Percentiles rank a stretch among this genome's conserved stretches.
Evolutionary conservation across 371 early-diverging fungal species (phyloP).

Genomic region (Actinomortierella wolfii): DNA sequence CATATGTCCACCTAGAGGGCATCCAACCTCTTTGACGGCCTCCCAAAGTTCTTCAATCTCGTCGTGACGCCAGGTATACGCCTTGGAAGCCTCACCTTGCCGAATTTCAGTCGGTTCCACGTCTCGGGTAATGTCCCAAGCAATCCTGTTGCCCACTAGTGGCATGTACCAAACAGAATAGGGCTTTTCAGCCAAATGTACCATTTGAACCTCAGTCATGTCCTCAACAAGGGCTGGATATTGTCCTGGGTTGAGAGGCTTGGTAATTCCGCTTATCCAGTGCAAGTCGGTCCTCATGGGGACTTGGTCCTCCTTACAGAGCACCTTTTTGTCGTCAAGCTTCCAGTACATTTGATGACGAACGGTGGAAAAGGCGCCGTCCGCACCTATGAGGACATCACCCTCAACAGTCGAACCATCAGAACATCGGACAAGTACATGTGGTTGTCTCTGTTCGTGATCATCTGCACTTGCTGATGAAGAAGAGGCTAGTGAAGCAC

Average conservation of each 20-base stretch:
- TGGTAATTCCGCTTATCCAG: conserved; percentile 33
- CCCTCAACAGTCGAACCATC: conserved; percentile 39
- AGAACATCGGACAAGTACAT: conserved; percentile 41
- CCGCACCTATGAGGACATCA: conserved; percentile 36
- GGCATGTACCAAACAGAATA: conserved; percentile 44
- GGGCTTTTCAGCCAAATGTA: conserved; percentile 34
- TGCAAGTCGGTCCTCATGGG: conserved; percentile 31
- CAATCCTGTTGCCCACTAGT: conserved; percentile 35
- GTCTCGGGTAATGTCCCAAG: conserved; percentile 36
- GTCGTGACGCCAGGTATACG: conserved; percentile 27
- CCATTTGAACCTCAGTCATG: conserved; percentile 40
- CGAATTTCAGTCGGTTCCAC: conserved; percentile 21
- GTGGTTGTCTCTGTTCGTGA: conserved; percentile 25
- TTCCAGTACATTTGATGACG: conserved; percentile 38
- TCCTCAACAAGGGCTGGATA: conserved; percentile 33
- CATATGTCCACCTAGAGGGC: conserved; percentile 39
- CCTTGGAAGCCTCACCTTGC: conserved; percentile 37
- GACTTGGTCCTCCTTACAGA: conserved; percentile 17
- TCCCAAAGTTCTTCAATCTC: conserved; percentile 25
- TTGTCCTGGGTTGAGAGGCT: conserved; percentile 31
- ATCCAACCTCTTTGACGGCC: conserved; percentile 18
- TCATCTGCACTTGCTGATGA: conserved; percentile 3
- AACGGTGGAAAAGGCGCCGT: conserved; percentile 38
- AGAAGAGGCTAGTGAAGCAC: too few relatives aligned
- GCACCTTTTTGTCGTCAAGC: conserved; percentile 33